Evolutionary conservation across 2,329 filamentous ascomycete genomes (phyloP).

Genomic region (Pseudomassariella vexata): DNA sequence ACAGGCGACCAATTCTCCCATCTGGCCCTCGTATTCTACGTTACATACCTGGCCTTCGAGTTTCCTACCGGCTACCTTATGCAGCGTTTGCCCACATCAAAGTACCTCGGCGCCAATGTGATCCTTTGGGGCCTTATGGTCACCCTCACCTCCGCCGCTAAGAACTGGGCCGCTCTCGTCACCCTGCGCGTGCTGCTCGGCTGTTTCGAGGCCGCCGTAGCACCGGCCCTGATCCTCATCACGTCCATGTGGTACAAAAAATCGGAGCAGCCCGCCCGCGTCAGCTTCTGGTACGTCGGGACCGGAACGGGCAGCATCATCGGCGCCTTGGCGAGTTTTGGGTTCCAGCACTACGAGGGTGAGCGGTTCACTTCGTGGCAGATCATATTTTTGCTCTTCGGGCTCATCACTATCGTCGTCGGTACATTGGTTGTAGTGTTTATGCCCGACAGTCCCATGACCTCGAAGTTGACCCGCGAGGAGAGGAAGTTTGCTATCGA

Average conservation of each 20-base stretch:
- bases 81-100: conserved; percentile 46
- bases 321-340: conserved; percentile 31
- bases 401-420: conserved; percentile 22
- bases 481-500: conserved; percentile 20
- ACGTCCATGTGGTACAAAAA: conserved; percentile 50
- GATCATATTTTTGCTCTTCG: conserved; percentile 42
- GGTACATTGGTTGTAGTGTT: conserved; percentile 14
- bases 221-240: conserved; percentile 48
- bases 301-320: conserved; percentile 33
- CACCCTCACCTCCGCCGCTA: conserved; percentile 39
- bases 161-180: conserved; percentile 43
- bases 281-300: conserved; percentile 55
- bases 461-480: conserved; percentile 14
- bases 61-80: conserved; percentile 38
- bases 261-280: conserved; percentile 51
- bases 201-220: conserved; percentile 47
- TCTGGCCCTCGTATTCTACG: conserved; percentile 25
- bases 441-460: conserved; percentile 20
- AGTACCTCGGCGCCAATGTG: conserved; percentile 42
- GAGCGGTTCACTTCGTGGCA: conserved; percentile 40
- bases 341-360: conserved; percentile 41
- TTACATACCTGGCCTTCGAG: conserved; percentile 24
- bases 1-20: conserved; percentile 21
- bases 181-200: conserved; percentile 45
- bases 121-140: conserved; percentile 41